phyloP scores from a whole-genome alignment of 2,329 filamentous ascomycete species.

The Colletotrichum godetiae region DNA sequence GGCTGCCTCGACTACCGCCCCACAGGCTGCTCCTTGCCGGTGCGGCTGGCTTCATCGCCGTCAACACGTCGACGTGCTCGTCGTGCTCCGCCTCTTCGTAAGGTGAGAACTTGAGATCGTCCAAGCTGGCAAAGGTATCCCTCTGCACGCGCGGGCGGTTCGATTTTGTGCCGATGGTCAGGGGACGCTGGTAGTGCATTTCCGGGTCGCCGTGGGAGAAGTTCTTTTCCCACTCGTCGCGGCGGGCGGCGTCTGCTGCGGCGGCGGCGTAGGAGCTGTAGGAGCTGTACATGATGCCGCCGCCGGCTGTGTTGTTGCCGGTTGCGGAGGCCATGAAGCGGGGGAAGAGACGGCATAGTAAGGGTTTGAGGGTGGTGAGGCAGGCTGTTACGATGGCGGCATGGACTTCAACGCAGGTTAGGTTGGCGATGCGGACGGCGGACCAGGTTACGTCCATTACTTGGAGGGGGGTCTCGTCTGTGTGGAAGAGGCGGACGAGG shows the following conservation, averaged over 20 bases:
- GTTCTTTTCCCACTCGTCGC: slow-evolving; percentile 31
- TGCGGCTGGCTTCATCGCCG: slow-evolving; percentile 7
- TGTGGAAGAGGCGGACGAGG: slow-evolving; percentile 42
- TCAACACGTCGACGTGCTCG: slow-evolving; percentile 1
- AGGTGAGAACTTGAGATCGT: not conserved
- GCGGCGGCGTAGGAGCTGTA: not conserved
- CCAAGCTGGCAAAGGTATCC: slow-evolving; percentile 23
- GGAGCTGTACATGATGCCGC: not conserved
- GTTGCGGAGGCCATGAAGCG: slow-evolving; percentile 2
- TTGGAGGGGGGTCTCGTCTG: slow-evolving; percentile 21
- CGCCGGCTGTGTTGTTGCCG: not conserved
- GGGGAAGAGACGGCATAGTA: slow-evolving; percentile 49
- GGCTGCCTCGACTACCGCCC: not conserved
- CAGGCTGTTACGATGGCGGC: slow-evolving; percentile 49
- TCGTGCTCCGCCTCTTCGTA: slow-evolving; percentile 1
- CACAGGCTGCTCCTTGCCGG: not conserved
- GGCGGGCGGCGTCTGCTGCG: slow-evolving; percentile 7
- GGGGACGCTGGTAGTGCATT: slow-evolving; percentile 30
- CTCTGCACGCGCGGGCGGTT: slow-evolving; percentile 7
- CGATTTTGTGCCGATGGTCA: slow-evolving; percentile 37
- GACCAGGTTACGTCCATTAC: slow-evolving; percentile 43
- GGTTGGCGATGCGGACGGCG: slow-evolving; percentile 44
- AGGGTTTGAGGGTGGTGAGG: slow-evolving; percentile 51
- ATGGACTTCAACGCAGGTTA: slow-evolving; percentile 50
- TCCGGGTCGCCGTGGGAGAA: slow-evolving; percentile 18